Evolutionary conservation across 148 eudicot species (phyloP).

Genomic region (Fallopia convolvulus): DNA sequence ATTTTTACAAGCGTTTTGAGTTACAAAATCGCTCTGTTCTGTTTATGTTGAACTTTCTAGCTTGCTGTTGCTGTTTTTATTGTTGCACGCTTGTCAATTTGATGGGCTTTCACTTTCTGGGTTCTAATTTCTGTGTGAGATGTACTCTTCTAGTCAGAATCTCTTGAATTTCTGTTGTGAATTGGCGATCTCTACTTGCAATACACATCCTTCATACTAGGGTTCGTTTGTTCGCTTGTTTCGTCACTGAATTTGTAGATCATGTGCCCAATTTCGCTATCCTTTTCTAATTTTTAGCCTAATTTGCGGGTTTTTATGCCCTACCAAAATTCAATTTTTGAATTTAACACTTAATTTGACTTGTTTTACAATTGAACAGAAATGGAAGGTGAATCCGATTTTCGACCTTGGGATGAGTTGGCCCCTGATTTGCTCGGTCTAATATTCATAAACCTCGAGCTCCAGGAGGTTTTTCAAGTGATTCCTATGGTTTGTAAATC

Average conservation of each 20-base stretch:
- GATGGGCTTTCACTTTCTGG: not conserved
- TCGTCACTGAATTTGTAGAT: not conserved
- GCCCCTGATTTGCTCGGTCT: slow-evolving; percentile 59
- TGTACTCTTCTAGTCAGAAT: too few relatives aligned
- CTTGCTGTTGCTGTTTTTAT: not conserved
- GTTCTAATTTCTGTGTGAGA: too few relatives aligned
- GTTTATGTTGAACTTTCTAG: not conserved
- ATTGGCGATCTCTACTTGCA: not conserved
- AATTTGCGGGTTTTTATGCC: not conserved
- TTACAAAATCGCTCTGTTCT: too few relatives aligned
- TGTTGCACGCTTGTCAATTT: too few relatives aligned
- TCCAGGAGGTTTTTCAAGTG: slow-evolving; percentile 44
- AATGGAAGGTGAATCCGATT: slow-evolving; percentile 30
- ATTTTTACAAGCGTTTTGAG: not conserved
- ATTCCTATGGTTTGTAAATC: slow-evolving; percentile 67
- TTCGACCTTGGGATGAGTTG: slow-evolving; percentile 51
- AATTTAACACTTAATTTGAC: too few relatives aligned
- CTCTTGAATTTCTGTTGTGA: not conserved
- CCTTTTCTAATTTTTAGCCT: not conserved
- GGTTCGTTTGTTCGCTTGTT: not conserved
- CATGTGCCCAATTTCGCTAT: not conserved
- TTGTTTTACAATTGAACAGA: not conserved
- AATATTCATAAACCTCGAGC: slow-evolving; percentile 37
- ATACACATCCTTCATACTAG: not conserved
- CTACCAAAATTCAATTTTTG: too few relatives aligned